Conservation (phyloP, 129 eudicot species). For the Silybum marianum region DNA sequence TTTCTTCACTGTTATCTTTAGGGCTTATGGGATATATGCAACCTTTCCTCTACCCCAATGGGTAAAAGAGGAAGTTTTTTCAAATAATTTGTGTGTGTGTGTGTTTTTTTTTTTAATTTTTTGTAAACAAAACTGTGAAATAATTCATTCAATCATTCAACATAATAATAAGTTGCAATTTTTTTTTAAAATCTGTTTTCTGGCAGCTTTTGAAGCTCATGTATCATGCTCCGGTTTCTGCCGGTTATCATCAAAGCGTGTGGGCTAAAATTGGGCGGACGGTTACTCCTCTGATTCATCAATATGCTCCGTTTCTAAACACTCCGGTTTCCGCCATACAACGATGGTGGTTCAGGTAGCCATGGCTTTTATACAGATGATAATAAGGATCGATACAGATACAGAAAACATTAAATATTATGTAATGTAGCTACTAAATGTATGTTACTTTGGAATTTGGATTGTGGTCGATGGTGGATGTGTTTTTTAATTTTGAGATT, state of each 20-base stretch:
- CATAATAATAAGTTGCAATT: not conserved
- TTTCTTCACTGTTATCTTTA: not conserved
- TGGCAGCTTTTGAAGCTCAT: slow-evolving; percentile 91
- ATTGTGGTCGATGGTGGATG: not conserved
- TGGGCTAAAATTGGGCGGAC: slow-evolving; percentile 80
- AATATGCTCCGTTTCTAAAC: slow-evolving; percentile 75
- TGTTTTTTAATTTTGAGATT: not conserved
- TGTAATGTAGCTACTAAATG: slow-evolving; percentile 30
- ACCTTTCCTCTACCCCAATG: too few species aligned
- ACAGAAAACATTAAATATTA: slow-evolving; percentile 18
- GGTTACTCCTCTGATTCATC: slow-evolving; percentile 62
- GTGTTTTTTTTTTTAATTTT: not conserved
- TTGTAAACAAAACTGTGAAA: not conserved
- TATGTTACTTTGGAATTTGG: not conserved
- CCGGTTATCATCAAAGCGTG: slow-evolving; percentile 82
- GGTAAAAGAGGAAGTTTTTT: too few species aligned
- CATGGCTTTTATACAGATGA: slow-evolving; percentile 12
- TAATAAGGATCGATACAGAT: slow-evolving; percentile 28
- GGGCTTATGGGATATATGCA: not conserved
- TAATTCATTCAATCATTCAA: not conserved
- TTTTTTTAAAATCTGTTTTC: not conserved
- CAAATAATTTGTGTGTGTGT: not conserved
- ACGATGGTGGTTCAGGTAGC: slow-evolving; percentile 85
- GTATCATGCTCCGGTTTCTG: slow-evolving; percentile 93
- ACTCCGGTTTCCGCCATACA: slow-evolving; percentile 67